Evolutionary conservation across 1,139 yeast genomes (phyloP), one percentile per base, ranked within the genome.

Genomic region (Taiozyma sp.): DNA sequence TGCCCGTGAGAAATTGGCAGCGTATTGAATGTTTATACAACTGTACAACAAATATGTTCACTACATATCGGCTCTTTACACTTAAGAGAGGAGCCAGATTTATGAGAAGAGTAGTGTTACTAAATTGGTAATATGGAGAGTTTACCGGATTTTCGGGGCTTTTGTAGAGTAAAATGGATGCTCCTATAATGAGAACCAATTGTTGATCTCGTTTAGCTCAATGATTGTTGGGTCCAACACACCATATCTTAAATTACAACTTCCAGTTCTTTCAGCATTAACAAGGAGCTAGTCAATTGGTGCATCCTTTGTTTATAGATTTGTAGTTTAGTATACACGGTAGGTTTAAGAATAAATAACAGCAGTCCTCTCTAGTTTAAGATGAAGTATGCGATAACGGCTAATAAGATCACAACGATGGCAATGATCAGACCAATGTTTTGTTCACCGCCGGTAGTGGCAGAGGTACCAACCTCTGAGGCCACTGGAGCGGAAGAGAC

Each of bases 351-450:
- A 27, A 24, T 43, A 38, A 19, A 38, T 38, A 38, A 38, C 39
- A 16, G 9, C 30, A 19, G 19, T n/a, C 19, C 38, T 38, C 34
- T 44, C 44, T 49, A 45, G 34, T 66, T 68, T 45, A 74, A 60
- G 63, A 74, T 71, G 56, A 75, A 72, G 70, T 80, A 84, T 51
- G 80, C 84, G 54, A 80, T 82, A 48, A 76, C 77, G 48, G 84
- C 85, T 46, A 79, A 69, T 42, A 82, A 70, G 44, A 83, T 72
- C 27, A 79, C 76, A 40, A 78, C 68, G 48, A 78, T 73, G 45
- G 83, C 79, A 54, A 81, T 64, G 47, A 75, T 68, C 49, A 76
- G 61, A 32, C 62, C 67, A 42, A 70, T 66, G 54, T 65, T 65
- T 48, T 70, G 72, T 53, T 70, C 70, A 51, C 67, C 68, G 46